Base-by-base conservation (phyloP, 768 basidiomycete genomes). In the Suillus bovinus region DNA sequence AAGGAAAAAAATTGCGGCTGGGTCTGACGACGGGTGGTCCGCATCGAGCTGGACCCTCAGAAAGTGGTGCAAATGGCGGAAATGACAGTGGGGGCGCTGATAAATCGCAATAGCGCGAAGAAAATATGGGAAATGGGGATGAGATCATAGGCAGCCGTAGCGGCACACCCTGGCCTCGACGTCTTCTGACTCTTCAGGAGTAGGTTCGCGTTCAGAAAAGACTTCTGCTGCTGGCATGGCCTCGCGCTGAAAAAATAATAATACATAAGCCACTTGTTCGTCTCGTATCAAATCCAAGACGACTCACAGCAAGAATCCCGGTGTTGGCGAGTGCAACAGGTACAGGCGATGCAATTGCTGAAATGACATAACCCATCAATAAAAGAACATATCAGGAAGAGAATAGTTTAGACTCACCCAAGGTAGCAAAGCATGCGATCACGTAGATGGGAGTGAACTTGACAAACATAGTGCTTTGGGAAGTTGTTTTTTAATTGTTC, bases 391-490 rank as follows among this genome's bases (percentile, higher is more conserved):
- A 20, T 49, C 7, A 31, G 33, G 17, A 52, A 13, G 8, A 11
- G 55, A 5, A 1, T 46, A 17, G n/a, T n/a, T 17, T 1, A 24
- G 33, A 69, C 74, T 57, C 31, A 74, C 74, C 66, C 31, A 70
- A 57, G 29, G 70, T 60, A 46, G 63, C 70, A 64, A 75, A 53
- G 55, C 63, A 64, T 27, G 69, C 71, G 10, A 76, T 67, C 63
- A 76, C 60, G 65, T 67, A 74, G 70, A 76, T 57, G 7, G 73
- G 8, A 0, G 69, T 63, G 39, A 73, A 67, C 52, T 72, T 76
- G 20, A 36, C 58, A 29, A 66, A 41, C 71, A 75, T 76, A 13
- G 59, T 62, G 60, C 33, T 66, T 71, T 67, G 27, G 70, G 62
- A 63, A 58, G 61, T 0, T 54, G 61, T 56, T 70, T 46, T 71